A percentile compares a stretch with the other conserved stretches of the same genome.
phyloP scores from a whole-genome alignment of 2,329 filamentous ascomycete genomes.

The Fusarium poae region DNA sequence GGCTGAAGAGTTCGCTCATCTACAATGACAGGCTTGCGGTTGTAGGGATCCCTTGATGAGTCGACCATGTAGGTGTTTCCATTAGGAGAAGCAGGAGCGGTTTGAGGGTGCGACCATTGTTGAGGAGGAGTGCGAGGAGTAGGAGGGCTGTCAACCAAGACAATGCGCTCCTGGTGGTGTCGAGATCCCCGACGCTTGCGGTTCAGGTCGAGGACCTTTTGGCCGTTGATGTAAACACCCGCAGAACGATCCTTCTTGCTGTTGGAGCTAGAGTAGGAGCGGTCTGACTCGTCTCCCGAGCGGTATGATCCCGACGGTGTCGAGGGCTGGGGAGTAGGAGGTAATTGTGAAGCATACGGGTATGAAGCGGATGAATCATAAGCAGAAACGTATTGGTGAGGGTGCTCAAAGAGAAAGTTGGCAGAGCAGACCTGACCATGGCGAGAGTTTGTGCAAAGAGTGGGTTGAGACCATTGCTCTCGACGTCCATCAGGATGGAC shows the following conservation, averaged over 20 bases:
- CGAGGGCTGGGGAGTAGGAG: slow-evolving; percentile 56
- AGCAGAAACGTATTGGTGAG: slow-evolving; percentile 54
- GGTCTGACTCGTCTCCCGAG: slow-evolving; percentile 56
- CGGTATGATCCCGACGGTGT: slow-evolving; percentile 51
- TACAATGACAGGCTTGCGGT: slow-evolving; percentile 55
- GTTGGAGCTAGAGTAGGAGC: slow-evolving; percentile 51
- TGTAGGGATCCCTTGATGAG: slow-evolving; percentile 42
- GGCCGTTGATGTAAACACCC: slow-evolving; percentile 56
- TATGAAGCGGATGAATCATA: slow-evolving; percentile 48
- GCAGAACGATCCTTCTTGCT: slow-evolving; percentile 53
- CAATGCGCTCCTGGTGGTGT: slow-evolving; percentile 56
- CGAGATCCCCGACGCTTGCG: slow-evolving; percentile 50
- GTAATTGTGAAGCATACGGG: slow-evolving; percentile 54
- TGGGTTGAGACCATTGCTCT: slow-evolving; percentile 53
- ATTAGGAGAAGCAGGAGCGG: slow-evolving; percentile 57
- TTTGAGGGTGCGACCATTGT: slow-evolving; percentile 56
- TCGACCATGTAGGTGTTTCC: slow-evolving; percentile 47
- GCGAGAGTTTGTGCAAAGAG: slow-evolving; percentile 57
- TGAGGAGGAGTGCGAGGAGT: slow-evolving; percentile 63
- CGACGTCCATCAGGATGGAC: slow-evolving; percentile 61
- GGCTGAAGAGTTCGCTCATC: slow-evolving; percentile 53
- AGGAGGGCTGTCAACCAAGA: slow-evolving; percentile 61
- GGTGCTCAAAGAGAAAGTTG: slow-evolving; percentile 58
- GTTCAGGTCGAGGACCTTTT: slow-evolving; percentile 53
- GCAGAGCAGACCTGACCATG: slow-evolving; percentile 58